phyloP scores from a whole-genome alignment of 73 alveolate species.

The Paramecium bursaria region DNA sequence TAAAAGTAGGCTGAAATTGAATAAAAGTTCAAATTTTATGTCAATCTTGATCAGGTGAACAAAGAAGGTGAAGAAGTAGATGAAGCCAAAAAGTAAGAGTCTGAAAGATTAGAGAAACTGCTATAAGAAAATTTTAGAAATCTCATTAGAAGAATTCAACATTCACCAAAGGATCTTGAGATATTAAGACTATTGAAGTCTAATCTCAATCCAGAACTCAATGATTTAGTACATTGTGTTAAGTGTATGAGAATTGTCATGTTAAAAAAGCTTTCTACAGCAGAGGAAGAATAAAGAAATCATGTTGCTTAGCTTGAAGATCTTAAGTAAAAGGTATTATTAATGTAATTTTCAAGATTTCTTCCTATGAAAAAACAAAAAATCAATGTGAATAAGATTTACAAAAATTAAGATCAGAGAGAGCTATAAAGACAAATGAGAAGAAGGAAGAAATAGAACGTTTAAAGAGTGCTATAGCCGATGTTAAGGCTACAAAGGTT shows the following conservation, averaged over 20 bases:
- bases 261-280: conserved; percentile 67
- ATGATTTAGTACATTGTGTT: conserved; percentile 69
- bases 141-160: conserved; percentile 54
- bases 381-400: conserved; percentile 48
- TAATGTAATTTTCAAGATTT: not conserved
- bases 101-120: conserved; percentile 62
- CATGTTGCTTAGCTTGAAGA: conserved; percentile 63
- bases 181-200: conserved; percentile 64
- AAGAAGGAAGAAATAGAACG: conserved; percentile 69
- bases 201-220: conserved; percentile 65
- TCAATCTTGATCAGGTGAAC: conserved; percentile 26
- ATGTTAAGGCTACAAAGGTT: conserved; percentile 64
- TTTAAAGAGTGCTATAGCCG: conserved; percentile 62
- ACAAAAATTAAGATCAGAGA: conserved; percentile 42
- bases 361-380: conserved; percentile 45
- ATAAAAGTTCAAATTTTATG: conserved; percentile 64
- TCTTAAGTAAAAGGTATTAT: conserved; percentile 47
- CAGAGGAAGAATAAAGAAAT: conserved; percentile 64
- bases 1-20: conserved; percentile 66
- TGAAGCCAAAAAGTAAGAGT: conserved; percentile 61
- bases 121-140: conserved; percentile 63
- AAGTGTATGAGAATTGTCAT: conserved; percentile 62
- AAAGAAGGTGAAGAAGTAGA: conserved; percentile 67
- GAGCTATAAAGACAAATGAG: conserved; percentile 45
- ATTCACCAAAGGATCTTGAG: conserved; percentile 57